These are phyloP conservation scores for Didymella keratinophila DNA, from an alignment of 2,329 filamentous ascomycete species.

Conservation along the genomic window DNA sequence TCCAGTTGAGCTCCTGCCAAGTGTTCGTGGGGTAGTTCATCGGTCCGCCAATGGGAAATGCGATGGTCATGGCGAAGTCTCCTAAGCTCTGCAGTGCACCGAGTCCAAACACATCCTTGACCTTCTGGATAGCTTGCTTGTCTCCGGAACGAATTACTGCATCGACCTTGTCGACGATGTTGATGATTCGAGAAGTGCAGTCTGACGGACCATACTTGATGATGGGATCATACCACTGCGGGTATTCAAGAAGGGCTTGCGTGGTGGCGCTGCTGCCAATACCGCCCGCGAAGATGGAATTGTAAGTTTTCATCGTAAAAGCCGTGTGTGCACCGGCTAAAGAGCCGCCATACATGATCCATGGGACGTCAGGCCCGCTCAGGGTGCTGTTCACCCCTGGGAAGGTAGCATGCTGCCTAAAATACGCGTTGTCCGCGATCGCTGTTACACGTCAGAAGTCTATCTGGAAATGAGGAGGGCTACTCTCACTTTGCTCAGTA, in stretches of 20 bases:
- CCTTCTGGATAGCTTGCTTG: constrained; percentile 52
- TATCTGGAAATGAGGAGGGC: neutral
- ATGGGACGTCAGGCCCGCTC: constrained; percentile 56
- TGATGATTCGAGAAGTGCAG: constrained; percentile 59
- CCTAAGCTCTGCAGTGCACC: constrained; percentile 55
- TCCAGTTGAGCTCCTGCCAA: constrained; percentile 65
- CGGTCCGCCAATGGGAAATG: constrained; percentile 57
- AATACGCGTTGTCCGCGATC: constrained; percentile 62
- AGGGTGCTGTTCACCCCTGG: constrained; percentile 55
- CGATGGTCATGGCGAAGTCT: constrained; percentile 60
- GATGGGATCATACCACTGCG: constrained; percentile 61
- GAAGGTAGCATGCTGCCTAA: constrained; percentile 58
- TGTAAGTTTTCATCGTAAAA: constrained; percentile 58
- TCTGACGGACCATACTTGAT: constrained; percentile 60
- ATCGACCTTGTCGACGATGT: constrained; percentile 61
- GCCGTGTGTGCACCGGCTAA: constrained; percentile 56
- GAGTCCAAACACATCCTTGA: constrained; percentile 60
- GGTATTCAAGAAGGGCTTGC: constrained; percentile 54
- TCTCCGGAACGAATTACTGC: constrained; percentile 55
- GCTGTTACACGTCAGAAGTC: constrained; percentile 28
- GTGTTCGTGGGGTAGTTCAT: constrained; percentile 60
- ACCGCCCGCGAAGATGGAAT: constrained; percentile 57
- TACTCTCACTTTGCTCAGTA: constrained; percentile 56
- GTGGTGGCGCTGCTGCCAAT: constrained; percentile 59
- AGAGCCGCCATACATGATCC: constrained; percentile 57